Base-by-base conservation (phyloP, 352 stramenopile species). In the Phytopythium montanum region DNA sequence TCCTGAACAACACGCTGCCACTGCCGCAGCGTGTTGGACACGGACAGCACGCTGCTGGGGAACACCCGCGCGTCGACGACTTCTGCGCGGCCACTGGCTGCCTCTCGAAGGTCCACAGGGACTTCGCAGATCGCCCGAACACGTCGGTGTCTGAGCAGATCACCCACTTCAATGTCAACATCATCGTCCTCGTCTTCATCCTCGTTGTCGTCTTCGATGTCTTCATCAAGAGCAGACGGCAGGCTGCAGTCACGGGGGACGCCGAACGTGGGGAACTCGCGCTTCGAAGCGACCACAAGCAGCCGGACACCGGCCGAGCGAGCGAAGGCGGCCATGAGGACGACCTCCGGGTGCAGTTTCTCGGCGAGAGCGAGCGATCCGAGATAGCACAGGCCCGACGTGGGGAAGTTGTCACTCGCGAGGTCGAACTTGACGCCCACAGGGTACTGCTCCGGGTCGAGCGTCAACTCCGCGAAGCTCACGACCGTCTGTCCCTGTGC, bases 391-490 rank as follows among this genome's bases (percentile, higher is more conserved):
- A 86, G 77, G 21, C 70, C 78, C 5, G 71, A 83, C 18, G 76
- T 86, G 5, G 76, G 73, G 26, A 86, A 86, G 51, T 80, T 81
- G 64, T 78, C 75, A 18, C 67, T 71, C 23, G 69, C 58, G 39
- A 86, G 81, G 62, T 81, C 73, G 34, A 86, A 86, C 54, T 79
- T 70, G 42, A 80, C 57, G 6, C 69, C 73, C 1, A 83, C 76
- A 1, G 73, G 72, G 42, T 79, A 85, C 36, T 63, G 49, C 7
- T 46, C 60, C 19, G 70, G 73, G 51, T 83, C 70, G 31, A 86
- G 54, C 44, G 79, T 81, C 31, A 81, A 53, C 45, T 83, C 76
- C 0, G 76, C 76, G 56, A 86, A 80, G 42, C 76, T 82, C 38
- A 86, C 57, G 19, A 86, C 71, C 0, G 70, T 80, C 42, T 83